A percentile compares a stretch with the other conserved stretches of the same genome.
Conservation (phyloP, 108 stramenopile genomes). For the Craspedostauros australis region DNA sequence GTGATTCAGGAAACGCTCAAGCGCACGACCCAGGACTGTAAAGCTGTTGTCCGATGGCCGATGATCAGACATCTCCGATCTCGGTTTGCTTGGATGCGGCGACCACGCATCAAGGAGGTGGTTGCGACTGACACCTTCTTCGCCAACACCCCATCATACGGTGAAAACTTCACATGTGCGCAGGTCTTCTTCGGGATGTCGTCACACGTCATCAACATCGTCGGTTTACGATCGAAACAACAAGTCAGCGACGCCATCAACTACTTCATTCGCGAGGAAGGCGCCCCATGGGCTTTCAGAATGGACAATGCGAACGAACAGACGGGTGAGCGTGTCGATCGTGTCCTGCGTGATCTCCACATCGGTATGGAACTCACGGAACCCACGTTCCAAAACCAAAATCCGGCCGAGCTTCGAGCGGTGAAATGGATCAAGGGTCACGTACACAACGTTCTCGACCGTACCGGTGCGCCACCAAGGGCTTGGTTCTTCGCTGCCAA, state of each 20-base stretch:
- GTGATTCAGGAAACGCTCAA: too few relatives aligned
- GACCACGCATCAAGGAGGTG: slow-evolving; percentile 4
- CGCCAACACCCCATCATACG: neutral
- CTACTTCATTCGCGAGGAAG: too few relatives aligned
- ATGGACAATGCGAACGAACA: too few relatives aligned
- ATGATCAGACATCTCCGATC: neutral
- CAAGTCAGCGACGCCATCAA: too few relatives aligned
- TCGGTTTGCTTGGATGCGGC: slow-evolving; percentile 1
- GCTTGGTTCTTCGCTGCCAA: slow-evolving; percentile 11
- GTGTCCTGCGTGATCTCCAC: too few relatives aligned
- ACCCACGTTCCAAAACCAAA: slow-evolving; percentile 23
- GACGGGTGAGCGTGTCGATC: too few relatives aligned
- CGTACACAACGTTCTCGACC: slow-evolving; percentile 16
- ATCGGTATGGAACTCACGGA: too few relatives aligned
- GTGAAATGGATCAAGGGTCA: slow-evolving; percentile 5
- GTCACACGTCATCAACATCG: slow-evolving; percentile 1
- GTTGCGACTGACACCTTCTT: slow-evolving; percentile 15
- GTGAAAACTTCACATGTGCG: neutral
- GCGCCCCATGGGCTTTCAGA: too few relatives aligned
- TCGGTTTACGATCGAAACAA: too few relatives aligned
- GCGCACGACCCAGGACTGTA: too few relatives aligned
- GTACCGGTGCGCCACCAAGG: slow-evolving; percentile 11
- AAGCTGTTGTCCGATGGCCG: too few relatives aligned
- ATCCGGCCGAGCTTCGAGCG: slow-evolving; percentile 17
- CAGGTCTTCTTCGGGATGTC: slow-evolving; percentile 13